Evolutionary conservation across 192 early-diverging fungal species (phyloP).

Genomic region (Chytriomyces confervae): DNA sequence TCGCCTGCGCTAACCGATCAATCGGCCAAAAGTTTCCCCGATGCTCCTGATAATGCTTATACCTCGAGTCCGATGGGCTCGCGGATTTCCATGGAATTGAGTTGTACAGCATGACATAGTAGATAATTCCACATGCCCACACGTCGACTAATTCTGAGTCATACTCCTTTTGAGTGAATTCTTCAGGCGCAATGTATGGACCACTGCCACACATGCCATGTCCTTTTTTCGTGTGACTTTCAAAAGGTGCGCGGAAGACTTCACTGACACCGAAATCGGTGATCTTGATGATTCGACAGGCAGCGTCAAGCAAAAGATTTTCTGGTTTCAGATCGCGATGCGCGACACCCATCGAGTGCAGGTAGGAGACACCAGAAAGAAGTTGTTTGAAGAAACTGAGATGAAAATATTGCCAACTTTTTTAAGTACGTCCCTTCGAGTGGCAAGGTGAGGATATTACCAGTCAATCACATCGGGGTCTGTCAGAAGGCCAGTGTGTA

Average conservation of each 20-base stretch:
- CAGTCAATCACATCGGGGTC: constrained; percentile 79
- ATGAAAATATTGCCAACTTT: background rate
- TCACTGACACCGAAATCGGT: constrained; percentile 98
- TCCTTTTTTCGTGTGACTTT: constrained; percentile 75
- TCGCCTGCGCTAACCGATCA: constrained; percentile 69
- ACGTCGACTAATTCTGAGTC: constrained; percentile 90
- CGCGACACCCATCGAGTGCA: constrained; percentile 95
- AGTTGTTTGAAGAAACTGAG: constrained; percentile 94
- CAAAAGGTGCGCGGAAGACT: constrained; percentile 91
- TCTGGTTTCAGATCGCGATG: constrained; percentile 75
- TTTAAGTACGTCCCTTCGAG: background rate
- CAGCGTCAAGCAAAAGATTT: constrained; percentile 83
- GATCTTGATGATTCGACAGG: constrained; percentile 86
- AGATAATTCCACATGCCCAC: constrained; percentile 94
- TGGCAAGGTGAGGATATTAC: constrained; percentile 22
- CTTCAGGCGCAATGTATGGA: constrained; percentile 96
- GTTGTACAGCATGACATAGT: constrained; percentile 63
- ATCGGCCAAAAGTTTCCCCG: constrained; percentile 71
- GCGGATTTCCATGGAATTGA: constrained; percentile 65
- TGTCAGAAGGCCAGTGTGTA: constrained; percentile 77
- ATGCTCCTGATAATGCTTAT: constrained; percentile 57
- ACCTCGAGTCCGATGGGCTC: constrained; percentile 47
- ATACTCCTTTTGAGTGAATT: constrained; percentile 77
- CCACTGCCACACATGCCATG: constrained; percentile 92
- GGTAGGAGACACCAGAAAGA: constrained; percentile 82